Base-by-base conservation (phyloP, 179 eudicot species). In the Carnegiea gigantea region DNA sequence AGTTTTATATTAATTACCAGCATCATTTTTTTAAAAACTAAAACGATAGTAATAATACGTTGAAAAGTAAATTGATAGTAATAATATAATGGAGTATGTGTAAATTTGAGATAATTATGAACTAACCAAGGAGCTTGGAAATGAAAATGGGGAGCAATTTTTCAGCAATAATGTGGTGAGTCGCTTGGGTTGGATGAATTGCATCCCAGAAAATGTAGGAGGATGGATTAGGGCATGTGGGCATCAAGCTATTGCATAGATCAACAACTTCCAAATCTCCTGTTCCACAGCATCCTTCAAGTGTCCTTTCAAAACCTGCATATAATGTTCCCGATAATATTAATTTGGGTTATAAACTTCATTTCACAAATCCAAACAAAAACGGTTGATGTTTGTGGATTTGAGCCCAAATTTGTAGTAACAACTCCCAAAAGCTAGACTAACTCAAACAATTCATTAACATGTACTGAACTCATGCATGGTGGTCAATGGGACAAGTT, bases 231-330 rank as follows among this genome's bases (percentile, higher is more conserved):
- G 76, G 73, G 65, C 88, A 85, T 18, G 62, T 43, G 7, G 43
- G 36, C 0, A 2, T 77, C 13, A 1, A 12, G 9, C 43, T 15
- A 24, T 80, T 80, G 81, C 88, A 85, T 15, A 83, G 43, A 36
- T 76, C 10, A 23, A 83, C 88, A 26, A 76, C 7, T 53, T 83
- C 88, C 26, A 85, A 28, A 5, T 71, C 14, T 48, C 88, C 88
- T 51, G 83, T 76, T 8, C 88, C 88, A 57, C 88, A 85, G 53
- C 88, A 85, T 44, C 88, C 88, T 79, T 85, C 81, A 2, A 79
- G 81, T 72, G 88, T 85, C 30, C 4, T 43, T 15, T 83, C 14
- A 21, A 82, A 85, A 15, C 85, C 87, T 82, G 62, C 80, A 70
- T 70, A 2, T 36, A 33, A 24, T 21, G 3, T 9, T 21, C 2